These are phyloP conservation scores for Saccharomycopsis capsularis DNA, from an alignment of 805 yeast genomes.

Conservation along the genomic window DNA sequence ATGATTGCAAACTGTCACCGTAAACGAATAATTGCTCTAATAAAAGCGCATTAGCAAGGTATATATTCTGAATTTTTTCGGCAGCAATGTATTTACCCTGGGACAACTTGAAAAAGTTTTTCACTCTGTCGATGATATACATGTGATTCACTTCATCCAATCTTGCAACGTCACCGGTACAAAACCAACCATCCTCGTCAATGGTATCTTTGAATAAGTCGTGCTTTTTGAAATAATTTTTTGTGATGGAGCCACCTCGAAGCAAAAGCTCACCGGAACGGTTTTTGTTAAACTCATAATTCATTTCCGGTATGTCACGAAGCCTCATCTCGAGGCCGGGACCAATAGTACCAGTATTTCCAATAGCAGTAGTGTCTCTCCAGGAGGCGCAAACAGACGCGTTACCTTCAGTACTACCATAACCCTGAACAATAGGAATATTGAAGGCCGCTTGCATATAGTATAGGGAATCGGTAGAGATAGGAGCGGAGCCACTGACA, in stretches of 20 bases:
- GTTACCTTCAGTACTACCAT: slow-evolving; percentile 65
- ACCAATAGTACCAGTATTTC: slow-evolving; percentile 55
- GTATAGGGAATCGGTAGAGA: slow-evolving; percentile 46
- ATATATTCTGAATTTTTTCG: slow-evolving; percentile 63
- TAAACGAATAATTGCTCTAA: slow-evolving; percentile 51
- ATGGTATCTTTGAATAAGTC: slow-evolving; percentile 48
- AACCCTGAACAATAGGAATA: slow-evolving; percentile 55
- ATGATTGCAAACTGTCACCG: slow-evolving; percentile 55
- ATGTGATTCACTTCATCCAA: slow-evolving; percentile 48
- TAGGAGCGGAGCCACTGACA: slow-evolving; percentile 64
- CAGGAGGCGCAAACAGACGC: slow-evolving; percentile 41
- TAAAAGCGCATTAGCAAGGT: slow-evolving; percentile 45
- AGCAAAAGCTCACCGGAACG: slow-evolving; percentile 55
- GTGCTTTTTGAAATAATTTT: slow-evolving; percentile 48
- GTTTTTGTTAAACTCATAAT: slow-evolving; percentile 37
- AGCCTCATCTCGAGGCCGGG: slow-evolving; percentile 51
- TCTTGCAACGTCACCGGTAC: slow-evolving; percentile 59
- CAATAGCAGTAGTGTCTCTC: slow-evolving; percentile 35
- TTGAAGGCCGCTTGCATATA: slow-evolving; percentile 54
- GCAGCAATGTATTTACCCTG: slow-evolving; percentile 71
- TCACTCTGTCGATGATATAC: slow-evolving; percentile 63
- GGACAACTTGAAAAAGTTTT: slow-evolving; percentile 66
- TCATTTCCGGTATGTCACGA: slow-evolving; percentile 60
- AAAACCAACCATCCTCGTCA: slow-evolving; percentile 56
- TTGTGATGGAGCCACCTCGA: slow-evolving; percentile 58